These are phyloP conservation scores for Pyronema domesticum DNA, from an alignment of 495 filamentous ascomycete genomes.

Conservation along the genomic window DNA sequence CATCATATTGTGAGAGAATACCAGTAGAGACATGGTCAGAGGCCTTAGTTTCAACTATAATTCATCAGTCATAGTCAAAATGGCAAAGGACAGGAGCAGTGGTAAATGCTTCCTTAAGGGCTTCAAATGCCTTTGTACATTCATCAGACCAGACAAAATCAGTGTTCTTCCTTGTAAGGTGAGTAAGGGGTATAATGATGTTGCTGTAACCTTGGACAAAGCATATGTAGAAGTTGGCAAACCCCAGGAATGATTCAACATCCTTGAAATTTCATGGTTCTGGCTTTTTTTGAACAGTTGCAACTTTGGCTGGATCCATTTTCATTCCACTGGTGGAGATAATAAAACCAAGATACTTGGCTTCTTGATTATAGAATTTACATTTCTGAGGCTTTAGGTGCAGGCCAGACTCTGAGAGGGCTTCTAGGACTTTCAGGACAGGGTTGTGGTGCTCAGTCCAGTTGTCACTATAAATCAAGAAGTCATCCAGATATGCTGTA, in stretches of 20 bases:
- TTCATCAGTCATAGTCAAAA: slow-evolving; percentile 1
- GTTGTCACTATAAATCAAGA: slow-evolving; percentile 21
- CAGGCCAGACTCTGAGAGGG: background rate
- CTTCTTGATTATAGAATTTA: slow-evolving; percentile 2
- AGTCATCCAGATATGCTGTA: slow-evolving; percentile 20
- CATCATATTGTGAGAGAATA: slow-evolving; percentile 3
- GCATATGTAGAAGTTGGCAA: slow-evolving; percentile 13
- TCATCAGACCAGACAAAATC: too few relatives aligned
- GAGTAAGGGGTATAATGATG: background rate
- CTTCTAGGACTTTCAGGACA: too few relatives aligned
- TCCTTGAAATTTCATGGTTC: slow-evolving; percentile 8
- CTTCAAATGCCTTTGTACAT: too few relatives aligned
- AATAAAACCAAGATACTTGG: slow-evolving; percentile 5
- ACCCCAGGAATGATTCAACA: slow-evolving; percentile 15
- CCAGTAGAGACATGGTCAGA: slow-evolving; percentile 6
- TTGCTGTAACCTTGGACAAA: background rate
- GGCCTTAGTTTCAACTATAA: slow-evolving; percentile 3
- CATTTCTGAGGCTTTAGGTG: slow-evolving; percentile 19
- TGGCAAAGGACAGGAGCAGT: background rate
- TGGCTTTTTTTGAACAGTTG: slow-evolving; percentile 5
- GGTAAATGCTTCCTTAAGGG: too few relatives aligned
- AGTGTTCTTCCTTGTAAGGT: too few relatives aligned
- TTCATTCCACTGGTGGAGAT: slow-evolving; percentile 18
- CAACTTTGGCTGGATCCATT: slow-evolving; percentile 20
- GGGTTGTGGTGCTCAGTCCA: too few relatives aligned